phyloP scores from a whole-genome alignment of 2,329 filamentous ascomycete species.

The Neonectria neomacrospora region DNA sequence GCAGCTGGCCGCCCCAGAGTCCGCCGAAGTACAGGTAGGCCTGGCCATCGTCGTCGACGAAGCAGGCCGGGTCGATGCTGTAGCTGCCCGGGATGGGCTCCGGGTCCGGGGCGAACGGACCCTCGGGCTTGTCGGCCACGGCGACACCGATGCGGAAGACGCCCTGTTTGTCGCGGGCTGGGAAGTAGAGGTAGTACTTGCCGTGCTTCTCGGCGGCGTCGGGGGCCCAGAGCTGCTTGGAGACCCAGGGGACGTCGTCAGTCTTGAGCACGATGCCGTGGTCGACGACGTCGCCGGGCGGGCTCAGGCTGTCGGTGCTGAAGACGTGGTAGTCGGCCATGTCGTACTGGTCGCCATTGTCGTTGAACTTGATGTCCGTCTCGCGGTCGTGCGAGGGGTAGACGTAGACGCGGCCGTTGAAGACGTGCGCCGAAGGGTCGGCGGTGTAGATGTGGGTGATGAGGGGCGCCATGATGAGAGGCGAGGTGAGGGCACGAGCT shows the following conservation, averaged over 20 bases:
- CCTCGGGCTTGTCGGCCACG: constrained; percentile 69
- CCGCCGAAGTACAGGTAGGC: constrained; percentile 75
- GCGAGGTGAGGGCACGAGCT: not conserved
- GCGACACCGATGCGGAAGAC: constrained; percentile 83
- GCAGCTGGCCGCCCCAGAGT: constrained; percentile 83
- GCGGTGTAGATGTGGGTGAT: constrained; percentile 82
- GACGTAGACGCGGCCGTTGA: constrained; percentile 79
- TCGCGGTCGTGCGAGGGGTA: constrained; percentile 85
- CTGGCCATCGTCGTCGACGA: constrained; percentile 68
- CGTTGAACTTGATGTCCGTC: constrained; percentile 79
- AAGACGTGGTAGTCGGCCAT: constrained; percentile 89
- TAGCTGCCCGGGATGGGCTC: constrained; percentile 75
- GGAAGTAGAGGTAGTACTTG: constrained; percentile 82
- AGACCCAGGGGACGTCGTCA: constrained; percentile 78
- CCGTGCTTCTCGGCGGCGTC: constrained; percentile 75
- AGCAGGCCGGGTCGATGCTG: constrained; percentile 80
- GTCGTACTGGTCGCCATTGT: constrained; percentile 88
- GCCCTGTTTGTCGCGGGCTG: constrained; percentile 75
- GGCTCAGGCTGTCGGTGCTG: constrained; percentile 62
- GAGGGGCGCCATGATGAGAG: constrained; percentile 62
- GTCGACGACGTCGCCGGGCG: constrained; percentile 71
- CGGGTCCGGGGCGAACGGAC: constrained; percentile 75
- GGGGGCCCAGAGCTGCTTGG: constrained; percentile 84
- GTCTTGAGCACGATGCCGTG: constrained; percentile 76
- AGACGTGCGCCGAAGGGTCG: constrained; percentile 83